These are phyloP conservation scores for Datisca glomerata DNA, from an alignment of 306 rosid species.

Conservation along the genomic window DNA sequence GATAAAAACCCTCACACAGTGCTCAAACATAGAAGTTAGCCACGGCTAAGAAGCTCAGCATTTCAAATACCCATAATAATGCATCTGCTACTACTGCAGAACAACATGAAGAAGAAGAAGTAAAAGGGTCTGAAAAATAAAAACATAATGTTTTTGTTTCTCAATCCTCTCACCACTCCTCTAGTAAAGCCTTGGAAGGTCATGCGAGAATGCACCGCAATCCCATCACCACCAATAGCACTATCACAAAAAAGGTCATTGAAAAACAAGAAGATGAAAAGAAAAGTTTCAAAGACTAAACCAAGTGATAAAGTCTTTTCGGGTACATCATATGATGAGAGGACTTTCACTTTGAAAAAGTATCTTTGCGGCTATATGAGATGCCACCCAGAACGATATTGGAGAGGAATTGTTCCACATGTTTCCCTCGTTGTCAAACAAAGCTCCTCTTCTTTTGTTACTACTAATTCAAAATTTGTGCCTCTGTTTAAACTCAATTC, in stretches of 20 bases:
- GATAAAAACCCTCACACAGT: too few relatives aligned
- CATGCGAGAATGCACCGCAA: conserved; percentile 34
- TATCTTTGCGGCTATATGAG: conserved; percentile 31
- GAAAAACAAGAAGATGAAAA: neutral
- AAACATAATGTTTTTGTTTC: neutral
- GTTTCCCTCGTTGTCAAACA: neutral
- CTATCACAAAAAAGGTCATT: neutral
- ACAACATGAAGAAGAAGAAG: neutral
- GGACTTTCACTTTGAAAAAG: conserved; percentile 11
- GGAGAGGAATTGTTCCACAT: conserved; percentile 29
- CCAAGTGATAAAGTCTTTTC: neutral
- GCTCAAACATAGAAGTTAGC: too few relatives aligned
- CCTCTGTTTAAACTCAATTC: neutral
- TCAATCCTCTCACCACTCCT: conserved; percentile 12
- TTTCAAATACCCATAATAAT: neutral
- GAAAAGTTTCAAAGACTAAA: neutral
- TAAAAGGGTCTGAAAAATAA: too few relatives aligned
- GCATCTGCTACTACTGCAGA: too few relatives aligned
- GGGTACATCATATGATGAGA: neutral
- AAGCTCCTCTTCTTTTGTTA: neutral
- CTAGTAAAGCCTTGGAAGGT: conserved; percentile 43
- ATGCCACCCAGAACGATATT: conserved; percentile 16
- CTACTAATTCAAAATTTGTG: too few relatives aligned
- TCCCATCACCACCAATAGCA: neutral
- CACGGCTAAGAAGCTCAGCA: neutral